Evolutionary conservation across 768 basidiomycete genomes (phyloP).

Genomic region (Rhodotorula paludigena): DNA sequence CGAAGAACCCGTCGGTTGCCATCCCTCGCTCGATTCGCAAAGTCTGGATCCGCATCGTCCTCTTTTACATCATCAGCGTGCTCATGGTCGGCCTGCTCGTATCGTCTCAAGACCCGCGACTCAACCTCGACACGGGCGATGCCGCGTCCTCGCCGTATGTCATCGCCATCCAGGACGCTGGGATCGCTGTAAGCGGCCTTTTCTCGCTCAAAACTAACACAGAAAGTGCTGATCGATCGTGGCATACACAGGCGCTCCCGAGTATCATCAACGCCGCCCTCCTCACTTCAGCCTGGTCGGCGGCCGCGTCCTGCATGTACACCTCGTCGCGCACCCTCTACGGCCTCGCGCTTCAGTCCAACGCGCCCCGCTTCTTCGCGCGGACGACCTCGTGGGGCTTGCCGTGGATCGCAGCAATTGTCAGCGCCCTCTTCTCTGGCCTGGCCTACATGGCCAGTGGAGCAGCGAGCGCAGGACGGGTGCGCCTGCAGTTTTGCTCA

Average conservation of each 20-base stretch:
- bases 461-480: constrained; percentile 32
- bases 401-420: constrained; percentile 44
- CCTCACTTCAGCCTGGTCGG: constrained; percentile 48
- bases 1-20: constrained; percentile 53
- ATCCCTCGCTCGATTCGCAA: constrained; percentile 63
- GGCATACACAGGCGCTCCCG: constrained; percentile 42
- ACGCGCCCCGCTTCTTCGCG: constrained; percentile 47
- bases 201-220: background rate
- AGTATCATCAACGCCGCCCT: constrained; percentile 49
- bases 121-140: background rate
- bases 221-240: background rate
- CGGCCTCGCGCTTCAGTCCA: constrained; percentile 46
- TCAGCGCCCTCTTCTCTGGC: constrained; percentile 41
- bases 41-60: constrained; percentile 70
- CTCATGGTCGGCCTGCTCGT: constrained; percentile 47
- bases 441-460: constrained; percentile 31
- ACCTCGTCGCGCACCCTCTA: constrained; percentile 47
- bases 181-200: constrained; percentile 39
- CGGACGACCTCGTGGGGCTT: constrained; percentile 46
- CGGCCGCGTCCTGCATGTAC: constrained; percentile 40
- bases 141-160: constrained; percentile 21
- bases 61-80: constrained; percentile 51
- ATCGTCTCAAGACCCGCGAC: constrained; percentile 42
- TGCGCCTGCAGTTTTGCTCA: constrained; percentile 47
- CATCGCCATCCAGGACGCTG: constrained; percentile 46